phyloP scores from a whole-genome alignment of 768 basidiomycete genomes.

The Termitomyces sp. region DNA sequence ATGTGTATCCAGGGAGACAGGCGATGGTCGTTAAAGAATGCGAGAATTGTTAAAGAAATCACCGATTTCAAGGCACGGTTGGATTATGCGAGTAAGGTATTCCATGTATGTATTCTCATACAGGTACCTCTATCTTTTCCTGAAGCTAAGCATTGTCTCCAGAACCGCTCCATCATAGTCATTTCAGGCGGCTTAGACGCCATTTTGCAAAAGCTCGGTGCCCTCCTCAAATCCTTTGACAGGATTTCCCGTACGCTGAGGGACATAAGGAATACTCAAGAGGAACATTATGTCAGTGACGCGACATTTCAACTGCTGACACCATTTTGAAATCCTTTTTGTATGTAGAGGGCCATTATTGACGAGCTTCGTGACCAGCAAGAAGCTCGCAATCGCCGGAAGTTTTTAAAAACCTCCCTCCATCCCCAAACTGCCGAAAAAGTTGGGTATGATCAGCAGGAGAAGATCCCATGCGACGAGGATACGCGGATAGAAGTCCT shows the following conservation, averaged over 20 bases:
- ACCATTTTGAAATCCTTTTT: neutral
- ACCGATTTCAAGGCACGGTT: constrained; percentile 12
- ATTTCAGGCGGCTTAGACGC: constrained; percentile 13
- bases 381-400: neutral
- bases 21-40: constrained; percentile 1
- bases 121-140: neutral
- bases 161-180: constrained; percentile 16
- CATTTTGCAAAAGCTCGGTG: constrained; percentile 6
- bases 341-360: neutral
- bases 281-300: constrained; percentile 3
- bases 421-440: neutral
- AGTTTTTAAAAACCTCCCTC: neutral
- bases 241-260: neutral
- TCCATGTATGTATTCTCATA: constrained; percentile 4
- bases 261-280: constrained; percentile 6
- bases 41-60: constrained; percentile 12
- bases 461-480: constrained; percentile 6
- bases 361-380: neutral
- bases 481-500: constrained; percentile 8
- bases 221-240: neutral
- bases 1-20: neutral
- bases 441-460: constrained; percentile 2
- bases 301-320: neutral
- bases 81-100: constrained; percentile 8
- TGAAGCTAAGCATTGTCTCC: neutral